Base-by-base conservation (phyloP, 2,329 filamentous ascomycete genomes). In the Aspergillus clavatus region DNA sequence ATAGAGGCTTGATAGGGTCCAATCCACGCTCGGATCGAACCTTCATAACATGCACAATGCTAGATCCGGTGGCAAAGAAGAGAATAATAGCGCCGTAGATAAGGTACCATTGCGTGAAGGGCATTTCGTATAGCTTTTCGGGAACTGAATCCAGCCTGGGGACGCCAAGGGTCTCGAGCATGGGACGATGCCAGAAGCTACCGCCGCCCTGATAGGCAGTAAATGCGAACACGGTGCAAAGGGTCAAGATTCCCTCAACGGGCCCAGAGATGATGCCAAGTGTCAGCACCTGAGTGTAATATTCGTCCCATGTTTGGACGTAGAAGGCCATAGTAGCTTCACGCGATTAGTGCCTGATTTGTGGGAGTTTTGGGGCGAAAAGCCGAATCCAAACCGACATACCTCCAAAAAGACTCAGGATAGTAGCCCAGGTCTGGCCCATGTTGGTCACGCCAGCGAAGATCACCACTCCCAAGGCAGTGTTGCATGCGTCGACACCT, bases 281-380 rank as follows among this genome's bases (percentile, higher is more conserved):
- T 1, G 89, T 96, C 38, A 98, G 80, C 3, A 90, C 93, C 69
- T 96, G 90, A 41, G 93, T 98, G 72, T 97, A 91, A 72, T 97
- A 98, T 68, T 97, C 93, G 63, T 98, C 93, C 93, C 93, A 98
- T 26, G 93, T 97, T 68, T 97, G 93, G 33, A 97, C 86, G 68
- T 97, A 97, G 70, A 98, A 98, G n/a, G 93, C 96, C 59, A 94
- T 76, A 47, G 91, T 81, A 5, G 87, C 85, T 89, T 42, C 14
- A 24, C 36, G 18, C 8, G 22, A 19, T n/a, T 29, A 16, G n/a
- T 12, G 10, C 18, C 40, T 22, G 2, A 39, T 41, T 16, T 27
- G 41, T 7, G 12, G 5, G 23, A 4, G n/a, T n/a, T 7, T 14
- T 26, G 8, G 3, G 14, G 5, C 6, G 14, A 23, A 31, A 21